Percentiles rank a stretch among this genome's conserved stretches.
Evolutionary conservation across 73 alveolate genomes (phyloP).

Genomic region (Paramecium octaurelia): DNA sequence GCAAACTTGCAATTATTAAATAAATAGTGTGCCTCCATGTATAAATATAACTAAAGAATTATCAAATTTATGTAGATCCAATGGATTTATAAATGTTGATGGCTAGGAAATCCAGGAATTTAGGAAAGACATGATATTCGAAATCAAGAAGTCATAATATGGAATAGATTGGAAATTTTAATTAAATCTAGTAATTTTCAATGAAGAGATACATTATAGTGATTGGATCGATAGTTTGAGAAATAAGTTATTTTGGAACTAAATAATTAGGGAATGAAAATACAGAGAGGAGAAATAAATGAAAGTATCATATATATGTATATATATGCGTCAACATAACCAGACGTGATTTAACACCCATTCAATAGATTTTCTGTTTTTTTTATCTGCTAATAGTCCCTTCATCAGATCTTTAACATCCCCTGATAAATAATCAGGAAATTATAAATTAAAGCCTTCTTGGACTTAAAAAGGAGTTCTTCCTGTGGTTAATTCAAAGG

Average conservation of each 20-base stretch:
- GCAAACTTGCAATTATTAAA: no score
- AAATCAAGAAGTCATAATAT: background rate
- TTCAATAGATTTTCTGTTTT: slow-evolving; percentile 40
- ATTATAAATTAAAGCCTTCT: background rate
- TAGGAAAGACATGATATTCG: slow-evolving; percentile 55
- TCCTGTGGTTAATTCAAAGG: slow-evolving; percentile 94
- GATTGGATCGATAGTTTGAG: background rate
- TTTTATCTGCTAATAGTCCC: slow-evolving; percentile 23
- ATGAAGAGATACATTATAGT: background rate
- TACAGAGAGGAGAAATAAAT: no score
- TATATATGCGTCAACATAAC: background rate
- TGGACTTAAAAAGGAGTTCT: slow-evolving; percentile 34
- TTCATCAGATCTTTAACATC: slow-evolving; percentile 51
- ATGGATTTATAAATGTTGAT: slow-evolving; percentile 67
- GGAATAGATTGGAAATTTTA: no score
- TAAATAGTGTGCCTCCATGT: slow-evolving; percentile 84
- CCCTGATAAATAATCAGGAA: slow-evolving; percentile 51
- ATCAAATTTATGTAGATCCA: slow-evolving; percentile 60
- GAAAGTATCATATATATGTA: background rate
- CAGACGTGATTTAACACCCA: slow-evolving; percentile 48
- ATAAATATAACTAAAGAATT: slow-evolving; percentile 72
- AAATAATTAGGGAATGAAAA: background rate
- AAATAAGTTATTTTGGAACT: no score
- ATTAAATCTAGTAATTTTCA: no score
- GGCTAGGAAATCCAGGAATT: slow-evolving; percentile 68